Evolutionary conservation across 768 basidiomycete genomes (phyloP).

Genomic region (Leucocoprinus leucothites): DNA sequence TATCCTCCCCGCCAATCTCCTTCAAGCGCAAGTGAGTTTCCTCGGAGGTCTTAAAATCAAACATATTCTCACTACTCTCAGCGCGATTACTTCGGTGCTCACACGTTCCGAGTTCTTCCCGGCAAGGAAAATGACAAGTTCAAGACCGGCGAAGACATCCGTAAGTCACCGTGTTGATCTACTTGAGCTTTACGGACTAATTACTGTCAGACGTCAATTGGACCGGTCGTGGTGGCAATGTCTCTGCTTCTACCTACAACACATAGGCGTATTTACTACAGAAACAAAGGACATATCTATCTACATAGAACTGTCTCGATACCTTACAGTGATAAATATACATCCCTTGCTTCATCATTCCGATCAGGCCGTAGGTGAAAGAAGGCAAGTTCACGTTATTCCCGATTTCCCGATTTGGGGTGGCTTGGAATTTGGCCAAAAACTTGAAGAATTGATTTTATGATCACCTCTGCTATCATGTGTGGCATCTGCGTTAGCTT

Average conservation of each 20-base stretch:
- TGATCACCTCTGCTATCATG: background rate
- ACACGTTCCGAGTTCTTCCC: conserved; percentile 93
- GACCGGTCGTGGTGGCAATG: conserved; percentile 96
- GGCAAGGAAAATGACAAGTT: conserved; percentile 88
- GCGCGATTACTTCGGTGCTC: conserved; percentile 99
- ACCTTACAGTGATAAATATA: conserved; percentile 1
- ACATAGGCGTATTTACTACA: conserved; percentile 30
- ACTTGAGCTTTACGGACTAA: background rate
- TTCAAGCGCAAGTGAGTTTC: conserved; percentile 80
- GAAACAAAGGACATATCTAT: background rate
- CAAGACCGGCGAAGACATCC: conserved; percentile 81
- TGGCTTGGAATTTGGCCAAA: too few species aligned
- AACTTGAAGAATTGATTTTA: too few species aligned
- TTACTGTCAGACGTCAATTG: conserved; percentile 82
- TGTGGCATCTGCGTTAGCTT: conserved; percentile 9
- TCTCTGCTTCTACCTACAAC: conserved; percentile 85
- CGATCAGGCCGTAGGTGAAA: background rate
- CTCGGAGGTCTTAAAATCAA: background rate
- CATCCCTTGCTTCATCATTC: conserved; percentile 8
- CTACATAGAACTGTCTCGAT: conserved; percentile 6
- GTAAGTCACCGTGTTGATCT: conserved; percentile 43
- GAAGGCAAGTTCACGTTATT: background rate
- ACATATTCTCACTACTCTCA: conserved; percentile 21
- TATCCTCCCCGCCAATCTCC: conserved; percentile 87
- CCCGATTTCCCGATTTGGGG: background rate